Base-by-base conservation (phyloP, 176 grass and related monocot species). In the Lolium multiflorum region DNA sequence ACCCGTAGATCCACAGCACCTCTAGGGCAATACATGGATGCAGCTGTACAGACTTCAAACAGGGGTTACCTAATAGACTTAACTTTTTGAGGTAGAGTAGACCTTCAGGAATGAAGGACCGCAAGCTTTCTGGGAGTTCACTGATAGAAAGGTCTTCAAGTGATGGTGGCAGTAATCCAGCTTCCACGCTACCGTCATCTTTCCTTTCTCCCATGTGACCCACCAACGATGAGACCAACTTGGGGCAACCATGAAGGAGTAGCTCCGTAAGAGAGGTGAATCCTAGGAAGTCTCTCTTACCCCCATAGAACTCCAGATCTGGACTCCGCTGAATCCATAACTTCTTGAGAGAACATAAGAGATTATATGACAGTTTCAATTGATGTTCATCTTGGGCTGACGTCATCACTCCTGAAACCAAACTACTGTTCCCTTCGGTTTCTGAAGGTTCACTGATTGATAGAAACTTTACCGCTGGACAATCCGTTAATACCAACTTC, bases 401-500 rank as follows among this genome's bases (percentile, higher is more conserved):
- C 1, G 18, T 2, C 35, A 21, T 78, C 11, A 14, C 11, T 60
- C 20, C 31, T 2, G 48, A 82, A 70, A 0, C 48, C 2, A 10
- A 31, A 60, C 39, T 76, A 4, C 24, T 13, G 4, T 1, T 48
- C 6, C 7, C 82, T 38, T 35, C 71, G 0, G 7, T 6, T 35
- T 50, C 17, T 51, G 6, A 4, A 11, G 70, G 44, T 37, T 76
- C 25, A 38, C 24, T 52, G 8, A 52, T 17, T 8, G 7, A 84
- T 7, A 84, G 0, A 6, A 21, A 63, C 31, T 76, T 76, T 39
- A 84, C 64, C 9, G 22, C 7, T 0, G 25, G 4, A 37, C 82
- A 76, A 0, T 1, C 0, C 4, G 0, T 0, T 7, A 84, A 17
- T 0, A 0, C 0, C 47, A 85, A 77, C 2, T 0, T 0, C 4